Evolutionary conservation across 441 rosid genomes (phyloP).

Genomic region (Jatropha podagrica): DNA sequence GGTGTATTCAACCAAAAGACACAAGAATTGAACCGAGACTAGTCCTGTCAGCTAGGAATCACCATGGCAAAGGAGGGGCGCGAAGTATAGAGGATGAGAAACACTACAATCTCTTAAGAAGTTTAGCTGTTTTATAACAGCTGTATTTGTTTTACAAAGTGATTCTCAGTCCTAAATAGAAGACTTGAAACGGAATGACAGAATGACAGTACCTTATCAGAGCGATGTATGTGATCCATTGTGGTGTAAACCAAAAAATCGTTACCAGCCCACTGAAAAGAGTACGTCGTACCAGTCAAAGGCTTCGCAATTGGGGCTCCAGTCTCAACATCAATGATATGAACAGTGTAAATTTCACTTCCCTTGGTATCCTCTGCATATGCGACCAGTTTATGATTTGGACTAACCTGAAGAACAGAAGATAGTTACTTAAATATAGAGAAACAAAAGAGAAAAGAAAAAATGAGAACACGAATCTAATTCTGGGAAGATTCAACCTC

Average conservation of each 20-base stretch:
- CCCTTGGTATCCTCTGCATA: constrained; percentile 91
- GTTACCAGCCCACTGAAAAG: constrained; percentile 80
- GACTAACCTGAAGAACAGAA: constrained; percentile 51
- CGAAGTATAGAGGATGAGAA: no score
- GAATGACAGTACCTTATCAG: constrained; percentile 64
- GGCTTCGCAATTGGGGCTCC: constrained; percentile 49
- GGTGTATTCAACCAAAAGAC: neutral
- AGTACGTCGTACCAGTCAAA: constrained; percentile 49
- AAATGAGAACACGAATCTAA: neutral
- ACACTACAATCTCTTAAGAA: no score
- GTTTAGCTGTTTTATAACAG: no score
- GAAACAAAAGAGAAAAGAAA: neutral
- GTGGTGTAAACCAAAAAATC: constrained; percentile 71
- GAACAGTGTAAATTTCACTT: constrained; percentile 62
- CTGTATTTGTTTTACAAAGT: no score
- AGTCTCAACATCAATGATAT: constrained; percentile 69
- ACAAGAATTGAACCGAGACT: neutral
- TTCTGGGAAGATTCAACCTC: constrained; percentile 36
- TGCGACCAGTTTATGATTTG: constrained; percentile 72
- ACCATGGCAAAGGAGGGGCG: no score
- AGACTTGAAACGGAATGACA: neutral
- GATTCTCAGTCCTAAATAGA: neutral
- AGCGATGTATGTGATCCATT: constrained; percentile 85
- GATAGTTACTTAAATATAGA: neutral
- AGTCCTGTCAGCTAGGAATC: no score